phyloP scores from a whole-genome alignment of 2,329 filamentous ascomycete species.

The Fusarium pininemorale region DNA sequence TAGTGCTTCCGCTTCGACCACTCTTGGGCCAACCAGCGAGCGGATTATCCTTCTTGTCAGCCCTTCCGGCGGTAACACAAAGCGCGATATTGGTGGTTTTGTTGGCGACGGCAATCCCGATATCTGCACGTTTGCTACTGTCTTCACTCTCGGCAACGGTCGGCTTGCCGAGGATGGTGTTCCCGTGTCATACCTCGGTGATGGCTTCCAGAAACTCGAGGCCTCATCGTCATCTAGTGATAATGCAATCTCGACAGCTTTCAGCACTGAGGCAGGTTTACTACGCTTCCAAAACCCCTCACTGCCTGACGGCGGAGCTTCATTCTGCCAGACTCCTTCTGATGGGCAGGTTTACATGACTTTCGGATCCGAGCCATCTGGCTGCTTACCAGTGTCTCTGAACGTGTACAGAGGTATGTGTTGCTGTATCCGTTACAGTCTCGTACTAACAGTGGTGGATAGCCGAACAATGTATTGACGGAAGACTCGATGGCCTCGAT shows the following conservation, averaged over 20 bases:
- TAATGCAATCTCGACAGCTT: not conserved
- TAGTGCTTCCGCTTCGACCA: not conserved
- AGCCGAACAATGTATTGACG: not conserved
- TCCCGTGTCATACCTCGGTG: not conserved
- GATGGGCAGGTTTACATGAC: slow-evolving; percentile 3
- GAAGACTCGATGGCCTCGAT: not conserved
- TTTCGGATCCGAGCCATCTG: not conserved
- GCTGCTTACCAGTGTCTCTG: not conserved
- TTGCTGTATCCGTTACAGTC: accelerated
- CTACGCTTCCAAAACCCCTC: not conserved
- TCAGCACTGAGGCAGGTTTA: not conserved
- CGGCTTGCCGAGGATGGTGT: not conserved
- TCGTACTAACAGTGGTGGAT: not conserved
- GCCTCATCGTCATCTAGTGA: not conserved
- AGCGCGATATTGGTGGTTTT: not conserved
- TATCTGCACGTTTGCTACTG: not conserved
- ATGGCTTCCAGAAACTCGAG: not conserved
- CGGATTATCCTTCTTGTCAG: not conserved
- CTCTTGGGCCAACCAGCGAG: not conserved
- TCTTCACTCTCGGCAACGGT: not conserved
- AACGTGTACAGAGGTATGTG: not conserved
- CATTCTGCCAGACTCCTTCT: not conserved
- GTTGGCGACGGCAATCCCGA: not conserved
- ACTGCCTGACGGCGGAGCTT: not conserved
- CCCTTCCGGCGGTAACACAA: not conserved